phyloP scores from a whole-genome alignment of 371 early-diverging fungal genomes.

The Gilbertella persicaria region DNA sequence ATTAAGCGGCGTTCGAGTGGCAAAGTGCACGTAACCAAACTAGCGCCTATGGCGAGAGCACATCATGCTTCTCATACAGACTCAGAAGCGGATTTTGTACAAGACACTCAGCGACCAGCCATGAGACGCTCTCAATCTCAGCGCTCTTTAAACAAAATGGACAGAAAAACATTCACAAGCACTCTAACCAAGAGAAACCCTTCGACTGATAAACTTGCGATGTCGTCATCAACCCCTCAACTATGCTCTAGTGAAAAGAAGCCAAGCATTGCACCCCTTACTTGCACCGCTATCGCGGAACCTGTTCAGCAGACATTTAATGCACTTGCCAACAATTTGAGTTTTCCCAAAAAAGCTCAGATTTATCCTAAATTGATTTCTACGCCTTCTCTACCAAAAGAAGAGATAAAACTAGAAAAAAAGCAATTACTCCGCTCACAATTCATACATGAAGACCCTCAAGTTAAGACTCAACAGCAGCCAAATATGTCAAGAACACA shows the following conservation, averaged over 20 bases:
- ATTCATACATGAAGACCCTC: slow-evolving; percentile 13
- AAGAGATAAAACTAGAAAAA: not conserved
- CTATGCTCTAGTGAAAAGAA: not conserved
- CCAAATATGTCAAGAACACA: slow-evolving; percentile 50
- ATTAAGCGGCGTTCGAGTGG: slow-evolving; percentile 51
- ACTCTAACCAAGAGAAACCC: not conserved
- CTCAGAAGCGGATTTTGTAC: slow-evolving; percentile 27
- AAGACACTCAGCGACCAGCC: slow-evolving; percentile 17
- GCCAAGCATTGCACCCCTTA: slow-evolving; percentile 8
- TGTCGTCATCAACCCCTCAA: slow-evolving; percentile 1
- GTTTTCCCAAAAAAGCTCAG: slow-evolving; percentile 22
- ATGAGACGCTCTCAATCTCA: slow-evolving; percentile 48
- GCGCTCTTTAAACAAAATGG: slow-evolving; percentile 28
- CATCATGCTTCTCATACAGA: slow-evolving; percentile 28
- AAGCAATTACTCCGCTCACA: slow-evolving; percentile 20
- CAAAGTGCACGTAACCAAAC: slow-evolving; percentile 49
- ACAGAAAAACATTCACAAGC: slow-evolving; percentile 19
- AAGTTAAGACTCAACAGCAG: slow-evolving; percentile 6
- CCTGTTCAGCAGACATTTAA: slow-evolving; percentile 41
- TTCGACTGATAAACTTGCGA: slow-evolving; percentile 6
- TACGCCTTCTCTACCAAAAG: not conserved
- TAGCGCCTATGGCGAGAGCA: slow-evolving; percentile 48
- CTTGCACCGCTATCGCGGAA: slow-evolving; percentile 23
- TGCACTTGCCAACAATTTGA: slow-evolving; percentile 38
- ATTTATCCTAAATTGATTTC: not conserved